Base-by-base conservation (phyloP, 306 rosid species). In the Acacia acuminata region DNA sequence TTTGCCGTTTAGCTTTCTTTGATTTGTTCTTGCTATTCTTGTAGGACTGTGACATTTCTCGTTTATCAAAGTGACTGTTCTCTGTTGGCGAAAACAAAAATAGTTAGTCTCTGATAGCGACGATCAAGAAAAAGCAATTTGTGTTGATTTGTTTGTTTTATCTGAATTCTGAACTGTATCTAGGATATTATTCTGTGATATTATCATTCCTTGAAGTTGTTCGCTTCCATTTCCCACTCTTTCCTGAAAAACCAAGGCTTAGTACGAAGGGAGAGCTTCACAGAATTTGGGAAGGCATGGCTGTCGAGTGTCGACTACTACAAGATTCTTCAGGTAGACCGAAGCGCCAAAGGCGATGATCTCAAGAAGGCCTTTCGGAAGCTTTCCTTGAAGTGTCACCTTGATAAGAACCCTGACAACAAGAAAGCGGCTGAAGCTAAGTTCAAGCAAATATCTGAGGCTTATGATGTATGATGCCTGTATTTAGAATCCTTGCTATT, bases 391-490 rank as follows among this genome's bases (percentile, higher is more conserved):
- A 90, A 87, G 58, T 89, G 53, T 34, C 75, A 70, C 20, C 75
- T 36, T 70, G 75, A 70, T 43, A 70, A 70, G 81, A 93, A 93
- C 87, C 96, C 93, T 76, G 87, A 87, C 82, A 93, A 86, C 87
- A 93, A 93, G 77, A 90, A 85, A 60, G 94, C 91, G 2, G 95
- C 97, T 50, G 97, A 92, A 74, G 97, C 97, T 82, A 92, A 90
- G 86, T 93, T 95, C 93, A 93, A 93, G 89, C 90, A 92, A 92
- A 90, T 95, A 86, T 93, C 97, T 1, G 97, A 95, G 84, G 99
- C 99, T 58, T 95, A 95, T 73, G 92, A 92, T 82, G 99, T 94
- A 88, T 84, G 81, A 10, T 69, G 8, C 16, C 20, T 43, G 7
- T 24, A 24, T 45, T 45, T 47, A 44, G 1, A 70, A n/a, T 72